These are phyloP conservation scores for Paecilomyces sp. DNA, from an alignment of 2,329 filamentous ascomycete genomes.

Conservation along the genomic window DNA sequence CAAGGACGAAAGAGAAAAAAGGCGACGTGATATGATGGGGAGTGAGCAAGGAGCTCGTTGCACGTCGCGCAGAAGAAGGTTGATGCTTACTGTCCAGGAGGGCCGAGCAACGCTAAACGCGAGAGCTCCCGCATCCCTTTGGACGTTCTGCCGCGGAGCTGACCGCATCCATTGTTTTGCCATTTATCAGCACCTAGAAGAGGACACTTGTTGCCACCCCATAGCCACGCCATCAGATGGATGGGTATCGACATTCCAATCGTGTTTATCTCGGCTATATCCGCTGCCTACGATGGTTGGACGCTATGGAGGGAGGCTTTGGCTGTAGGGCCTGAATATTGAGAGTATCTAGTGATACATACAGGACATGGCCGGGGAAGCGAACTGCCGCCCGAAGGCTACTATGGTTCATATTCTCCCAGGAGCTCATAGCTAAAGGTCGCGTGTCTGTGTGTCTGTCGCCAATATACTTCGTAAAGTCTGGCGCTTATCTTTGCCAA, in stretches of 20 bases:
- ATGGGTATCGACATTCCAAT: background rate
- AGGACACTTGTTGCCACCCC: constrained; percentile 5
- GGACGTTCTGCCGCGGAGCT: background rate
- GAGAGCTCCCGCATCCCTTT: background rate
- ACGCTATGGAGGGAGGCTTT: background rate
- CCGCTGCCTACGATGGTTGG: background rate
- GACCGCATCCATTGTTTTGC: background rate
- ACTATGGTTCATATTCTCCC: background rate
- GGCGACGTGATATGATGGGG: constrained; percentile 1
- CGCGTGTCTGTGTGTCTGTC: background rate
- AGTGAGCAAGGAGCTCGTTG: background rate
- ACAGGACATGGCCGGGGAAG: background rate
- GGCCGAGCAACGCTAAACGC: background rate
- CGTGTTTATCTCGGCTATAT: constrained; percentile 1
- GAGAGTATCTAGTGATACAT: constrained; percentile 3
- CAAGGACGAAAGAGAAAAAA: background rate
- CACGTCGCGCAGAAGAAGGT: background rate
- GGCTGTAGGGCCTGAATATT: background rate
- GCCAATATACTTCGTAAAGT: background rate
- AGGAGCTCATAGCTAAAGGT: background rate
- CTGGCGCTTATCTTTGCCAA: background rate
- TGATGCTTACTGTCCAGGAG: background rate
- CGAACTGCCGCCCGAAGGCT: background rate
- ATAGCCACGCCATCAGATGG: background rate
- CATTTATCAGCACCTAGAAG: background rate